Percentiles rank a stretch among this genome's conserved stretches.
Conservation (phyloP, 345 rosid species). For the Combretum micranthum region DNA sequence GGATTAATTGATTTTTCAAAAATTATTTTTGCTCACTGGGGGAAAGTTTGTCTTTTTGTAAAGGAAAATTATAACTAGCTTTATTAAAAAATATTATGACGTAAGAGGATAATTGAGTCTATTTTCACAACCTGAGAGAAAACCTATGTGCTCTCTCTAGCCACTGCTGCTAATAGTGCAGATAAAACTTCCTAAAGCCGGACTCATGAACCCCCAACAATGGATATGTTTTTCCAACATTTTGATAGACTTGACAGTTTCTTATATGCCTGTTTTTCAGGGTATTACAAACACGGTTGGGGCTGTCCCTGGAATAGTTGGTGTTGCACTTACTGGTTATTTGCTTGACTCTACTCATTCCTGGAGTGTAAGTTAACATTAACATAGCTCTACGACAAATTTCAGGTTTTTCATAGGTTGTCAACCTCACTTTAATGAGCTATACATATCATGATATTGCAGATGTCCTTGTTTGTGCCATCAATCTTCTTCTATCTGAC, state of each 20-base stretch:
- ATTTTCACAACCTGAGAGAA: too few species aligned
- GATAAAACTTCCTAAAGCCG: background rate
- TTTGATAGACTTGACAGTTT: background rate
- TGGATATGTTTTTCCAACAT: background rate
- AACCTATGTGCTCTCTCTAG: too few species aligned
- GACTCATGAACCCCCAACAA: background rate
- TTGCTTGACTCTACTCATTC: constrained; percentile 91
- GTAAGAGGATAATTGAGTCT: too few species aligned
- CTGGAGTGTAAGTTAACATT: constrained; percentile 75
- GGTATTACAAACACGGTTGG: constrained; percentile 91
- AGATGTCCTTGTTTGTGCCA: constrained; percentile 78
- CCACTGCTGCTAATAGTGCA: too few species aligned
- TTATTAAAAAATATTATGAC: too few species aligned
- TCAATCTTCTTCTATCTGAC: constrained; percentile 93
- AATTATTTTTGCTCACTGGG: too few species aligned
- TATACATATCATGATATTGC: constrained; percentile 11
- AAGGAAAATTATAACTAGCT: too few species aligned
- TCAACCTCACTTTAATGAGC: background rate
- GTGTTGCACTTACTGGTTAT: constrained; percentile 87
- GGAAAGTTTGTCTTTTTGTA: too few species aligned
- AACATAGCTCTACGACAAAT: background rate
- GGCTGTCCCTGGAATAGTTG: constrained; percentile 87
- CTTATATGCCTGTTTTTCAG: constrained; percentile 24
- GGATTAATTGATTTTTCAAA: too few species aligned
- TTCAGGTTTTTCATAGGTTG: background rate